Evolutionary conservation across 148 eudicot species (phyloP).

Genomic region (Silene latifolia): DNA sequence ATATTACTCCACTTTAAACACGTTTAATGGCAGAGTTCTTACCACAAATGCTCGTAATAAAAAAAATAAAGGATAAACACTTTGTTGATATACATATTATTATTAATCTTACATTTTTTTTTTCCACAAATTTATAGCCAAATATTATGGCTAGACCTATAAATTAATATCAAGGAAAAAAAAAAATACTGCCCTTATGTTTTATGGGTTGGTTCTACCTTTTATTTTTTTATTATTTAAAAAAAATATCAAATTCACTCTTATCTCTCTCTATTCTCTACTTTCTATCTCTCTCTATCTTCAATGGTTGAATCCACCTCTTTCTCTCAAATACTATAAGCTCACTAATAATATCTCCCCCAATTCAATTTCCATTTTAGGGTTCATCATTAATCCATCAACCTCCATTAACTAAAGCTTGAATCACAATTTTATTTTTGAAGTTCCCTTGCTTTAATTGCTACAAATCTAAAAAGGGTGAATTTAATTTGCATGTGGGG

Average conservation of each 20-base stretch:
- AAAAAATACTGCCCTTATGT: background rate
- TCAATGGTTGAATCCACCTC: slow-evolving; percentile 2
- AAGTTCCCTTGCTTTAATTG: slow-evolving; percentile 8
- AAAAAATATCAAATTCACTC: slow-evolving; percentile 11
- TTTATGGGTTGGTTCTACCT: slow-evolving; percentile 20
- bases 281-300: background rate
- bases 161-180: background rate
- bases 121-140: background rate
- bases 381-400: slow-evolving; percentile 26
- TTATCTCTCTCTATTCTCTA: slow-evolving; percentile 1
- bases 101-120: no score
- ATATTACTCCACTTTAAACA: no score
- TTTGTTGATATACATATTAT: no score
- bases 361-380: slow-evolving; percentile 14
- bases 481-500: slow-evolving; percentile 40
- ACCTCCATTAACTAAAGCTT: slow-evolving; percentile 8
- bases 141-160: background rate
- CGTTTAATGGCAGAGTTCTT: no score
- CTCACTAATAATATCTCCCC: background rate
- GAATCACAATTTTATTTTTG: slow-evolving; percentile 2
- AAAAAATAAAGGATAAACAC: no score
- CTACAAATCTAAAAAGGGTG: slow-evolving; percentile 21
- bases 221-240: background rate
- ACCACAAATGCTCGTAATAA: no score
- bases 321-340: slow-evolving; percentile 6